Evolutionary conservation across 495 filamentous ascomycete genomes (phyloP).

Genomic region (Collariella sp.): DNA sequence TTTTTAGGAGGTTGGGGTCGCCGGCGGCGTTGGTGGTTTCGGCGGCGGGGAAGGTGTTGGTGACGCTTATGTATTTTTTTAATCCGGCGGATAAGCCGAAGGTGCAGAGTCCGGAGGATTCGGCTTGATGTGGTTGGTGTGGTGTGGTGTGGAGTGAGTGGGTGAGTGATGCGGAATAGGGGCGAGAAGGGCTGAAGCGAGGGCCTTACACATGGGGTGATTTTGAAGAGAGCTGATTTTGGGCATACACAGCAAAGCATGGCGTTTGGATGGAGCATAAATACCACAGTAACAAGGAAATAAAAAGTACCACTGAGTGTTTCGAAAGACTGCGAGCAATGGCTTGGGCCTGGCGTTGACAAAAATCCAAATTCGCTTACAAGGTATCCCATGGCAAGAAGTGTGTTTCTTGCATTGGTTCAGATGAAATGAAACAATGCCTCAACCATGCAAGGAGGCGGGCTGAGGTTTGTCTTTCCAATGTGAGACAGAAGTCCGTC

Average conservation of each 20-base stretch:
- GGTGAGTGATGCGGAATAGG: not conserved
- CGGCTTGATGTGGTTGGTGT: constrained; percentile 4
- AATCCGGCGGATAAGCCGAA: constrained; percentile 31
- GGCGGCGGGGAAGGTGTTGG: constrained; percentile 38
- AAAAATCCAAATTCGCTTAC: too few species aligned
- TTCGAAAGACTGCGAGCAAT: not conserved
- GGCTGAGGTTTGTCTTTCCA: too few species aligned
- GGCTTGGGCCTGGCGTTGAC: too few species aligned
- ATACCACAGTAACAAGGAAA: not conserved
- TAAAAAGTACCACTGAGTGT: not conserved
- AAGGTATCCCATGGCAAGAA: too few species aligned
- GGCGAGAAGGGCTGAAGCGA: constrained; percentile 1
- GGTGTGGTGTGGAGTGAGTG: not conserved
- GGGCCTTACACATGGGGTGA: too few species aligned
- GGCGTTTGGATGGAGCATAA: not conserved
- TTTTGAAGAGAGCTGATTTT: too few species aligned
- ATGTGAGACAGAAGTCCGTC: too few species aligned
- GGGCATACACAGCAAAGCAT: not conserved
- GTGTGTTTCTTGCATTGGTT: too few species aligned
- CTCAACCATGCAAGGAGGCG: too few species aligned
- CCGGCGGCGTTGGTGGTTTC: constrained; percentile 35
- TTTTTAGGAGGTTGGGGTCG: constrained; percentile 36
- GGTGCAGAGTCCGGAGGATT: constrained; percentile 16
- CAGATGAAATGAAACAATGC: too few species aligned
- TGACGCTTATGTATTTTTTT: constrained; percentile 39